Evolutionary conservation across 202 grass and related monocot genomes (phyloP).

Genomic region (Digitaria exilis): DNA sequence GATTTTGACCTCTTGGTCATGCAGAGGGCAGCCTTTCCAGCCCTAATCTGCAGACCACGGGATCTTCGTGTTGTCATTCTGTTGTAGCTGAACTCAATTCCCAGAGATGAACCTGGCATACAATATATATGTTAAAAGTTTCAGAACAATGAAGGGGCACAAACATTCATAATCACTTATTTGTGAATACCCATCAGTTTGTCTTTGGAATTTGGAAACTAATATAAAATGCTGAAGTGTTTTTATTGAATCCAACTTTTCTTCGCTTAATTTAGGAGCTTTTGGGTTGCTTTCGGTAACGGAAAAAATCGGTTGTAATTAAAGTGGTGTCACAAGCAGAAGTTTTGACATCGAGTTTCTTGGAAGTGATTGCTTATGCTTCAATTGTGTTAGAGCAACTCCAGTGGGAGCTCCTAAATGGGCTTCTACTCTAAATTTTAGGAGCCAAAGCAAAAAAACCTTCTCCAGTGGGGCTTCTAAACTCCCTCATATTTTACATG

Average conservation of each 20-base stretch:
- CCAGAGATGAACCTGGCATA: conserved; percentile 66
- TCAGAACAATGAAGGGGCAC: conserved; percentile 16
- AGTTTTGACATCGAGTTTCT: not conserved
- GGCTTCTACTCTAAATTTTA: too few relatives aligned
- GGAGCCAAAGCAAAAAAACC: too few relatives aligned
- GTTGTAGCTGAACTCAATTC: conserved; percentile 61
- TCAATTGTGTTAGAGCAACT: conserved; percentile 3
- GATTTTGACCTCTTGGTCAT: conserved; percentile 86
- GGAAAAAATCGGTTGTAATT: not conserved
- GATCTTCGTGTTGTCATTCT: conserved; percentile 58
- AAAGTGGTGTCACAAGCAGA: not conserved
- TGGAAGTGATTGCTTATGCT: not conserved
- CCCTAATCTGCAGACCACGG: conserved; percentile 73
- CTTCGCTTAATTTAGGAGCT: not conserved
- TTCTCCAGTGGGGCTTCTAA: too few relatives aligned
- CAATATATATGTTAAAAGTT: conserved; percentile 7
- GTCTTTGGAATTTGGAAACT: not conserved
- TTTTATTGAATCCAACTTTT: conserved; percentile 6
- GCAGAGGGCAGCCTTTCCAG: conserved; percentile 74
- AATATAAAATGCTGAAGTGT: conserved; percentile 5
- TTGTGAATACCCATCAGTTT: not conserved
- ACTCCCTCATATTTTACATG: too few relatives aligned
- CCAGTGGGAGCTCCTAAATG: too few relatives aligned
- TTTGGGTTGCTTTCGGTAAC: not conserved
- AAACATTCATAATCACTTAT: not conserved